Evolutionary conservation across 2,329 filamentous ascomycete genomes (phyloP).

Genomic region (Fusarium sp.): DNA sequence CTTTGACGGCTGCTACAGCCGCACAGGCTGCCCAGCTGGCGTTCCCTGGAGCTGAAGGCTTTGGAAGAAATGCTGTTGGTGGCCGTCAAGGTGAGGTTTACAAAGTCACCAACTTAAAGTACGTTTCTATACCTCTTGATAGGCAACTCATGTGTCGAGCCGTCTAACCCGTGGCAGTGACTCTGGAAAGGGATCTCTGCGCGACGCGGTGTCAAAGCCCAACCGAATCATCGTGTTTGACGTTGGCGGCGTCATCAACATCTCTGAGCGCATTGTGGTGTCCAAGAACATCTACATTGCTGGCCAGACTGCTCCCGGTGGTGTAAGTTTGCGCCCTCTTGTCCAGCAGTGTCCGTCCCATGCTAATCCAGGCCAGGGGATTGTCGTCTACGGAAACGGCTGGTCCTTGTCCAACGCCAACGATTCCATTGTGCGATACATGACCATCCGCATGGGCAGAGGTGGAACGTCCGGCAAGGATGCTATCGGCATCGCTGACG

Average conservation of each 20-base stretch:
- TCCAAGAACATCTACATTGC: slow-evolving; percentile 57
- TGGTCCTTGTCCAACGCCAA: slow-evolving; percentile 62
- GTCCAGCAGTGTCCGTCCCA: too few species aligned
- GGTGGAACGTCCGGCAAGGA: slow-evolving; percentile 62
- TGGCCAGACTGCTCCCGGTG: slow-evolving; percentile 60
- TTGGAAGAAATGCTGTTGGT: slow-evolving; percentile 41
- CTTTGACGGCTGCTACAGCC: slow-evolving; percentile 1
- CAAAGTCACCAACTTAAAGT: slow-evolving; percentile 50
- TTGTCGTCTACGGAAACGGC: slow-evolving; percentile 64
- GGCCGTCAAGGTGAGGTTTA: slow-evolving; percentile 50
- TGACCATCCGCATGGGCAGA: slow-evolving; percentile 63
- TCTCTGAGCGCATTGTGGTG: slow-evolving; percentile 55
- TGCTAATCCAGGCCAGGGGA: slow-evolving; percentile 43
- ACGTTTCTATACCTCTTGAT: slow-evolving; percentile 7
- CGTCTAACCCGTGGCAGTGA: slow-evolving; percentile 15
- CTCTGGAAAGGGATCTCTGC: slow-evolving; percentile 51
- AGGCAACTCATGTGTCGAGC: not conserved
- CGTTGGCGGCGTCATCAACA: slow-evolving; percentile 58
- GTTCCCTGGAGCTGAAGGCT: slow-evolving; percentile 52
- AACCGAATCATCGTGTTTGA: slow-evolving; percentile 59
- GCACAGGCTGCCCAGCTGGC: slow-evolving; percentile 40
- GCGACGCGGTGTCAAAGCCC: slow-evolving; percentile 51
- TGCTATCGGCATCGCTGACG: slow-evolving; percentile 61
- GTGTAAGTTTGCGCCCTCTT: slow-evolving; percentile 46
- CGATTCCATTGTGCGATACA: slow-evolving; percentile 63